phyloP scores from a whole-genome alignment of 768 basidiomycete genomes.

The Hydnum rufescens region DNA sequence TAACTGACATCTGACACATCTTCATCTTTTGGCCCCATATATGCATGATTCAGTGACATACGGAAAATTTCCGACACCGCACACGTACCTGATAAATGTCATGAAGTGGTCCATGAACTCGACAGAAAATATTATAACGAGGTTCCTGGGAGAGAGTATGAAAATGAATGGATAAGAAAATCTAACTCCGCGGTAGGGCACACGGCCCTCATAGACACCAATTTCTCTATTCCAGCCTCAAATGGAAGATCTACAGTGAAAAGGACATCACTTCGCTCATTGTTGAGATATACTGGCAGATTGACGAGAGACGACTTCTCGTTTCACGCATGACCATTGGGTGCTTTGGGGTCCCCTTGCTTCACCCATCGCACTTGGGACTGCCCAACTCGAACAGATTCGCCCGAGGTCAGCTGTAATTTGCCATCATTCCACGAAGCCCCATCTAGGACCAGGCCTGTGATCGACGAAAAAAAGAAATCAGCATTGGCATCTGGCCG shows the following conservation, averaged over 20 bases:
- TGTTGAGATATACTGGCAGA: constrained; percentile 84
- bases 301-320: constrained; percentile 30
- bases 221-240: constrained; percentile 38
- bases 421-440: constrained; percentile 52
- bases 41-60: no score
- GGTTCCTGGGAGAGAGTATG: neutral
- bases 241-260: constrained; percentile 79
- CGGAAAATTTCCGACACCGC: no score
- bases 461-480: constrained; percentile 1
- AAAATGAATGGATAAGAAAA: neutral
- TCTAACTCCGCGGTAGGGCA: constrained; percentile 67
- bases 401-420: constrained; percentile 70
- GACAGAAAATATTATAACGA: neutral
- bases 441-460: constrained; percentile 76
- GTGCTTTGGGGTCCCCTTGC: constrained; percentile 24
- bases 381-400: constrained; percentile 52
- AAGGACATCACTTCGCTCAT: constrained; percentile 71
- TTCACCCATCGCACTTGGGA: constrained; percentile 84
- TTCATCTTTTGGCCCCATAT: no score
- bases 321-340: constrained; percentile 13
- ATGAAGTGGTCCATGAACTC: neutral
- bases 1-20: no score
- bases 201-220: constrained; percentile 75
- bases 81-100: no score
- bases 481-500: neutral